Base-by-base conservation (phyloP, 306 rosid species). In the Cicer pinnatifidum region DNA sequence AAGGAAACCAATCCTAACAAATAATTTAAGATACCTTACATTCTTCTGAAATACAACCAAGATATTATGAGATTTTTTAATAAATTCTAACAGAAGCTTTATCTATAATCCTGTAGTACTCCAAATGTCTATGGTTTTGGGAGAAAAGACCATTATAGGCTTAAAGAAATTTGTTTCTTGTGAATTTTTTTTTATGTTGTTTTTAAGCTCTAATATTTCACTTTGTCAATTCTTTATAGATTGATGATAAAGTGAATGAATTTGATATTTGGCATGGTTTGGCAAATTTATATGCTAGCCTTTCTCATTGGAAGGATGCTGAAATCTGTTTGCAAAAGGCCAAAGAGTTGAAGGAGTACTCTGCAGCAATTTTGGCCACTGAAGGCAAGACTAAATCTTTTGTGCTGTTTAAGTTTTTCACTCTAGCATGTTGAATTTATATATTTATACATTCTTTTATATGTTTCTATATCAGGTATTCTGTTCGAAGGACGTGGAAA, bases 251-350 rank as follows among this genome's bases (percentile, higher is more conserved):
- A 81, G 85, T 91, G 72, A 66, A 87, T 37, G 99, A 91, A 70
- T 82, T 83, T 72, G 97, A 95, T 23, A 89, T 91, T 81, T 95
- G 99, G 99, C 94, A 91, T 52, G 99, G 95, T 76, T 87, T 95
- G 56, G 90, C 97, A 77, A 85, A 84, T 78, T 86, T 95, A 63
- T 95, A 95, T 82, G 88, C 96, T 38, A 91, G 92, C 70, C 97
- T 95, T 77, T 90, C 96, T 65, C 89, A 80, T 77, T 95, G 95
- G 97, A 90, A 85, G 76, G 99, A 95, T 82, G 96, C 96, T 59
- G 97, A 89, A 84, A 78, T 91, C 78, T 95, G 99, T 81, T 82
- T 95, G 88, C 85, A 85, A 8, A 95, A 91, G 86, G 96, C 91
- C 77, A 86, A 82, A 61, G 96, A 88, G 69, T 80, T 91, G 71